These are phyloP conservation scores for Chalciporus piperatoides DNA, from an alignment of 1,284 basidiomycete genomes.

Conservation along the genomic window DNA sequence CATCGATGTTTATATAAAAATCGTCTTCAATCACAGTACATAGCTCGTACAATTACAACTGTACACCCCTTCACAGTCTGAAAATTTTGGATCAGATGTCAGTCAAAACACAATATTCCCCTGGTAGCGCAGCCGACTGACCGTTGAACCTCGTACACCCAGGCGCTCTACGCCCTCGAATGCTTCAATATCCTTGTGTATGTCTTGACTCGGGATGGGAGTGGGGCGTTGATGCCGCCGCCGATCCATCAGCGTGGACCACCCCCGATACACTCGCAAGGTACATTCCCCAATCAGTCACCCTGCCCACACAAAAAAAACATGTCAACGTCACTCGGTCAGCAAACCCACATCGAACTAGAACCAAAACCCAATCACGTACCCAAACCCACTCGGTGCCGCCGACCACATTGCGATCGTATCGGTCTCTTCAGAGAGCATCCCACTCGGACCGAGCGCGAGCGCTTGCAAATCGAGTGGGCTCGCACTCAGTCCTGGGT, in stretches of 20 bases:
- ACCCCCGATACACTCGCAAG: slow-evolving; percentile 27
- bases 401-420: slow-evolving; percentile 59
- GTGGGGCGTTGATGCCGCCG: not conserved
- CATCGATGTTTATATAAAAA: too few species aligned
- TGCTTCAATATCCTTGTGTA: not conserved
- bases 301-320: slow-evolving; percentile 16
- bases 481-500: not conserved
- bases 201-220: not conserved
- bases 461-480: not conserved
- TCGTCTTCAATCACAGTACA: too few species aligned
- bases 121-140: too few species aligned
- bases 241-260: slow-evolving; percentile 14
- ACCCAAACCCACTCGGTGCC: slow-evolving; percentile 55
- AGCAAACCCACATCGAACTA: not conserved
- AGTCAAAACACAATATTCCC: too few species aligned
- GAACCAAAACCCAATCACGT: slow-evolving; percentile 25
- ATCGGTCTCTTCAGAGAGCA: slow-evolving; percentile 38
- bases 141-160: too few species aligned
- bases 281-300: slow-evolving; percentile 37
- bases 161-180: not conserved
- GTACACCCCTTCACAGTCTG: too few species aligned
- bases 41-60: too few species aligned
- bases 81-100: too few species aligned
- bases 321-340: not conserved
- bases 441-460: slow-evolving; percentile 6